These are phyloP conservation scores for Thelonectria blattea DNA, from an alignment of 2,329 filamentous ascomycete genomes.

Conservation along the genomic window DNA sequence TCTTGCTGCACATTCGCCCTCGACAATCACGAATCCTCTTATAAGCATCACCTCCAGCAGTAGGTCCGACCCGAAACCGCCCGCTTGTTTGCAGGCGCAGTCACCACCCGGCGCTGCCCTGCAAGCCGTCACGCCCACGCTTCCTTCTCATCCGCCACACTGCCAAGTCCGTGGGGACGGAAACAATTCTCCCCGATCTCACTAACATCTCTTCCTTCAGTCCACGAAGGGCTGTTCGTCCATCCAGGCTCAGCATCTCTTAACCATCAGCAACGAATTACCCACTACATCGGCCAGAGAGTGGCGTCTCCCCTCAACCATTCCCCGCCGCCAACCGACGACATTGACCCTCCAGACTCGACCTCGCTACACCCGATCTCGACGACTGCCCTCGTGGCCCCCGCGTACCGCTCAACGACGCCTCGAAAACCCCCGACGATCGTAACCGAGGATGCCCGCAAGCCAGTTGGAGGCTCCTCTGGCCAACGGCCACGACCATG, in stretches of 20 bases:
- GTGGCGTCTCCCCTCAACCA: constrained; percentile 14
- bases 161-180: constrained; percentile 23
- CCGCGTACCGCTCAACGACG: constrained; percentile 27
- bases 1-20: constrained; percentile 23
- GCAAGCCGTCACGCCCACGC: constrained; percentile 8
- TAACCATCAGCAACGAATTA: constrained; percentile 15
- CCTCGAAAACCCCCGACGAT: constrained; percentile 26
- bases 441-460: constrained; percentile 45
- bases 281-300: constrained; percentile 21
- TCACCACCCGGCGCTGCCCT: constrained; percentile 2
- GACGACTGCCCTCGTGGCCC: constrained; percentile 31
- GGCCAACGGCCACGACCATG: constrained; percentile 51
- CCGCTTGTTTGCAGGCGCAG: not conserved
- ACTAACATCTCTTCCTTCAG: constrained; percentile 30
- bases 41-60: not conserved
- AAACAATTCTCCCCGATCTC: constrained; percentile 29
- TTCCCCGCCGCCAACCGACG: constrained; percentile 19
- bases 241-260: constrained; percentile 18
- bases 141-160: constrained; percentile 24
- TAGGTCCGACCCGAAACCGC: constrained; percentile 14
- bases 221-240: constrained; percentile 20
- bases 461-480: constrained; percentile 50
- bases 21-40: not conserved
- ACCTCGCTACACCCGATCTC: constrained; percentile 32
- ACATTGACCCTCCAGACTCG: constrained; percentile 23